Evolutionary conservation across 305 asterid genomes (phyloP).

Genomic region (Fraxinus ornus): DNA sequence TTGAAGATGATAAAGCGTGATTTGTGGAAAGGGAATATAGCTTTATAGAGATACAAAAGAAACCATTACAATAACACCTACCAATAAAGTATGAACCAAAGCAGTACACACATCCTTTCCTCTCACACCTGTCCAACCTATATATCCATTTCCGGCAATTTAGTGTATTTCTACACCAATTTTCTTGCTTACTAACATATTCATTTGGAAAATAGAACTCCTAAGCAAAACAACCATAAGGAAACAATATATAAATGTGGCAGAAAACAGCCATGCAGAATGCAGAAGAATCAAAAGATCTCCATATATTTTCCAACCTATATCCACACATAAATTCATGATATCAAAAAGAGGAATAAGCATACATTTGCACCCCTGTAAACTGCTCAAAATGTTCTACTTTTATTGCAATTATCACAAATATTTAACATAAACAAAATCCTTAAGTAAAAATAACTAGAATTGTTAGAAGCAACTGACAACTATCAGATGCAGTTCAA

Average conservation of each 20-base stretch:
- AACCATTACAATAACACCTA: not conserved
- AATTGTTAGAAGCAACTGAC: not conserved
- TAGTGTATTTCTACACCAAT: not conserved
- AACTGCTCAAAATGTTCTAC: not conserved
- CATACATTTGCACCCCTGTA: not conserved
- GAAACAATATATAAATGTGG: not conserved
- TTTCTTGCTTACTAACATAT: not conserved
- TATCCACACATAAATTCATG: constrained; percentile 1
- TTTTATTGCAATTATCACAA: not conserved
- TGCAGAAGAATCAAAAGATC: not conserved
- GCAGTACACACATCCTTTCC: not conserved
- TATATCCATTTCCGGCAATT: not conserved
- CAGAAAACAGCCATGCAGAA: not conserved
- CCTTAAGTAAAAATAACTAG: constrained; percentile 8
- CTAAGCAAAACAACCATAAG: not conserved
- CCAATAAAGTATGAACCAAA: not conserved
- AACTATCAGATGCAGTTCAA: constrained; percentile 12
- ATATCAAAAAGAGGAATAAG: constrained; percentile 5
- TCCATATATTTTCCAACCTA: not conserved
- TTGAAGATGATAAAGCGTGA: not conserved
- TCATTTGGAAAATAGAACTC: not conserved
- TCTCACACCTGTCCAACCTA: not conserved
- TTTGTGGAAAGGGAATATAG: not conserved
- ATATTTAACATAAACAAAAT: not conserved
- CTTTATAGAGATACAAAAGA: not conserved